Evolutionary conservation across 2,329 filamentous ascomycete genomes (phyloP).

Genomic region (Ophiosphaerella herpotricha): DNA sequence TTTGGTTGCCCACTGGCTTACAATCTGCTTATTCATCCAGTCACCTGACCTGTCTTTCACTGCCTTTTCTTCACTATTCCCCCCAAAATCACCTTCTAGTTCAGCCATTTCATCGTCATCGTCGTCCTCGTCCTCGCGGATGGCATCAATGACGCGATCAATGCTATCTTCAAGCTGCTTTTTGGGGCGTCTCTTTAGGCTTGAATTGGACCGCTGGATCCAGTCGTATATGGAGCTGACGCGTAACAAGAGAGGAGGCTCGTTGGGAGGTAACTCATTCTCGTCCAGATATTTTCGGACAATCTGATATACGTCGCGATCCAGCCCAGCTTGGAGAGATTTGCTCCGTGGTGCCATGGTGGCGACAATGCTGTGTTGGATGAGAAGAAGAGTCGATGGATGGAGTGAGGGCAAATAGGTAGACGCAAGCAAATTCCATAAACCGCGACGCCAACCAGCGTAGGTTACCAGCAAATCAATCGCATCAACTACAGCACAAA

Average conservation of each 20-base stretch:
- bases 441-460: no score
- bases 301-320: conserved; percentile 70
- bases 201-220: conserved; percentile 86
- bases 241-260: conserved; percentile 56
- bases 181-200: conserved; percentile 80
- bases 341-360: conserved; percentile 37
- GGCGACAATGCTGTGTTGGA: no score
- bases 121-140: conserved; percentile 65
- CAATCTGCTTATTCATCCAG: conserved; percentile 68
- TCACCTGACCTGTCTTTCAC: conserved; percentile 49
- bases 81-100: conserved; percentile 49
- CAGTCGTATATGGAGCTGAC: conserved; percentile 72
- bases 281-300: conserved; percentile 77
- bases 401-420: no score
- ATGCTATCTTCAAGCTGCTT: conserved; percentile 82
- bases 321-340: conserved; percentile 46
- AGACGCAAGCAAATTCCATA: no score
- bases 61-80: conserved; percentile 19
- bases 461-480: no score
- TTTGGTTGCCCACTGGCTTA: conserved; percentile 58
- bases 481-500: conserved; percentile 16
- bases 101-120: conserved; percentile 56
- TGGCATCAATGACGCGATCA: conserved; percentile 75
- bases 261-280: conserved; percentile 44
- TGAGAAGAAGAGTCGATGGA: no score